Conservation (phyloP, 2,329 filamentous ascomycete species). For the Penicillium aurantiogriseum region DNA sequence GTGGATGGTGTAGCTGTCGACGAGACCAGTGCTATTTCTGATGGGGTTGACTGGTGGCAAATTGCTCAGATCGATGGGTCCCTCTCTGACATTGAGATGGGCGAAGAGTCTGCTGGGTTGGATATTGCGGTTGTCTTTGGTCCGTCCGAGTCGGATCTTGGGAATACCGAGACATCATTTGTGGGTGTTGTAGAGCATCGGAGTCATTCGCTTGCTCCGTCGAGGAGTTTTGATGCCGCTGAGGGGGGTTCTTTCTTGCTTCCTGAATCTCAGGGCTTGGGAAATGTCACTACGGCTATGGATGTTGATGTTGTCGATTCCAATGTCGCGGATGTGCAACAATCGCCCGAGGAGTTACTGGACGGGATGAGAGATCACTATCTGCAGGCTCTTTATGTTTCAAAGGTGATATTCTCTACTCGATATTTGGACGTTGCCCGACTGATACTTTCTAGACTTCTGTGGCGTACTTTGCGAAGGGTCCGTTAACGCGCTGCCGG, state of each 20-base stretch:
- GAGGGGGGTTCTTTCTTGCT: slow-evolving; percentile 2
- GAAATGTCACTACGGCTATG: slow-evolving; percentile 2
- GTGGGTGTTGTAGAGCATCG: slow-evolving; percentile 21
- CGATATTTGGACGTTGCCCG: slow-evolving; percentile 2
- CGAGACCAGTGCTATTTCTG: not conserved
- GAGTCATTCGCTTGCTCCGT: slow-evolving; percentile 15
- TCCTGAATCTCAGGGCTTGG: slow-evolving; percentile 20
- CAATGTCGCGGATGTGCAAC: slow-evolving; percentile 19
- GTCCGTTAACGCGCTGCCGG: slow-evolving; percentile 48
- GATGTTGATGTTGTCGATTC: slow-evolving; percentile 14
- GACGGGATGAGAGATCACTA: slow-evolving; percentile 42
- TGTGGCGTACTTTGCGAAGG: slow-evolving; percentile 53
- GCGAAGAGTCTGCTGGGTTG: slow-evolving; percentile 24
- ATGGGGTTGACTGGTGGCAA: slow-evolving; percentile 35
- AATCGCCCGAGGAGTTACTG: slow-evolving; percentile 38
- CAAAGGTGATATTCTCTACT: slow-evolving; percentile 33
- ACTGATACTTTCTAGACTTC: slow-evolving; percentile 39
- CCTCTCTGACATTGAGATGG: slow-evolving; percentile 17
- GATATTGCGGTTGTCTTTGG: slow-evolving; percentile 36
- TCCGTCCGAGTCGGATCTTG: slow-evolving; percentile 6
- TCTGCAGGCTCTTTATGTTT: slow-evolving; percentile 45
- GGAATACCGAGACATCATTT: slow-evolving; percentile 15
- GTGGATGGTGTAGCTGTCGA: slow-evolving; percentile 5
- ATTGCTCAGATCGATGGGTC: slow-evolving; percentile 35
- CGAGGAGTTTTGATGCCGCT: not conserved